A percentile compares a stretch with the other conserved stretches of the same genome.
These are phyloP conservation scores for Nemania abortiva DNA, from an alignment of 2,329 filamentous ascomycete species.

Conservation along the genomic window DNA sequence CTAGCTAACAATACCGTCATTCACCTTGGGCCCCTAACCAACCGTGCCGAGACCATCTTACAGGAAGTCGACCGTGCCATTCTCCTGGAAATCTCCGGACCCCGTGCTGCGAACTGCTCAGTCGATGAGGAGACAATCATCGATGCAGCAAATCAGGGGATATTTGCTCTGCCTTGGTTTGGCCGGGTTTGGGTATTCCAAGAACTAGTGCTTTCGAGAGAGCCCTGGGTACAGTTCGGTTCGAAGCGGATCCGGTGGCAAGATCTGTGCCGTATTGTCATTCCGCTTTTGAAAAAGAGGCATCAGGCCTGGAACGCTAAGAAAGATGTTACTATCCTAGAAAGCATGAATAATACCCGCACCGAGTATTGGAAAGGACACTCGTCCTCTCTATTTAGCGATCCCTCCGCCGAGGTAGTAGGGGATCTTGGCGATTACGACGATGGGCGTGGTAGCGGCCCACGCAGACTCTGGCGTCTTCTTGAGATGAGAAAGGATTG, in stretches of 20 bases:
- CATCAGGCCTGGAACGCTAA: background rate
- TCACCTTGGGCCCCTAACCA: conserved; percentile 20
- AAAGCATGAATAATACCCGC: conserved; percentile 7
- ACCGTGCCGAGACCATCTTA: background rate
- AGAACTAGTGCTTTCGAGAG: conserved; percentile 28
- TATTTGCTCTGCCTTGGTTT: conserved; percentile 32
- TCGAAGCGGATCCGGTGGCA: conserved; percentile 19
- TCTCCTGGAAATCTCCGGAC: background rate
- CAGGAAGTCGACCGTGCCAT: background rate
- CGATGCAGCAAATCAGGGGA: background rate
- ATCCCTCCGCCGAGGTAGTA: background rate
- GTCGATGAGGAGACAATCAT: background rate
- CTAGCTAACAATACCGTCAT: conserved; percentile 27
- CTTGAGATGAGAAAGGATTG: conserved; percentile 10
- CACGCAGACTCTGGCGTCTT: conserved; percentile 11
- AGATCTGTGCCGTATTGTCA: conserved; percentile 3
- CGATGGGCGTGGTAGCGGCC: background rate
- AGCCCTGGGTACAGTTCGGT: conserved; percentile 34
- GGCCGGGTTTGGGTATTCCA: conserved; percentile 35
- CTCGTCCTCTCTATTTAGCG: background rate
- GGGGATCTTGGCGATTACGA: background rate
- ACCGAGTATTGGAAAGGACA: background rate
- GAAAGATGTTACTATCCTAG: background rate
- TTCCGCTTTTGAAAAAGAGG: background rate
- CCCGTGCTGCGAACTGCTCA: background rate